These are phyloP conservation scores for Perkinsus marinus DNA, from an alignment of 169 alveolate species.

Conservation along the genomic window DNA sequence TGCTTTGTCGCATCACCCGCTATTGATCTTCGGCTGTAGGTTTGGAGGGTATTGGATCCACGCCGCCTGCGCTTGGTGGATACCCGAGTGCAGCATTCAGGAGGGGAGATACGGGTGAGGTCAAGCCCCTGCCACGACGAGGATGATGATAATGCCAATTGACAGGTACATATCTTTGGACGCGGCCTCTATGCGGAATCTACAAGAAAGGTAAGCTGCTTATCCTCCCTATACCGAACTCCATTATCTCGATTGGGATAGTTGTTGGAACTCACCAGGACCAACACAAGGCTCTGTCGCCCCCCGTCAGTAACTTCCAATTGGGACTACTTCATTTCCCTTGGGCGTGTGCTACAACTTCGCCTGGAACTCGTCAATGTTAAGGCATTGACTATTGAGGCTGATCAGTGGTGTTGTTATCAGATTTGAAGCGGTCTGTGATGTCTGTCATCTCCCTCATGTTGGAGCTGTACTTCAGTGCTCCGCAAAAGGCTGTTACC, in stretches of 20 bases:
- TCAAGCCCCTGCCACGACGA: background rate
- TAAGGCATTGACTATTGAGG: too few species aligned
- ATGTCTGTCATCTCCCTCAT: background rate
- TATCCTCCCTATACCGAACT: background rate
- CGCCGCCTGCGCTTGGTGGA: background rate
- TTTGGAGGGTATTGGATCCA: background rate
- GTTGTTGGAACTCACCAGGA: too few species aligned
- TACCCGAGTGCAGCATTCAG: background rate
- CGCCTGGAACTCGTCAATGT: too few species aligned
- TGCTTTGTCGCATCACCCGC: background rate
- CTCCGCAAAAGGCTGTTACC: background rate
- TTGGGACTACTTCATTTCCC: too few species aligned
- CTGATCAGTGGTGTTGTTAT: too few species aligned
- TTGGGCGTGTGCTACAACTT: too few species aligned
- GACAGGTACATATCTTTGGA: background rate
- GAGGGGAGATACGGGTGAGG: background rate
- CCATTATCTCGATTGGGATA: background rate
- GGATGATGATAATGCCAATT: background rate
- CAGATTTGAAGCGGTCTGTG: background rate
- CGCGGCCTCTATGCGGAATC: background rate
- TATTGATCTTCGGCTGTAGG: background rate
- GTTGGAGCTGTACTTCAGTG: background rate
- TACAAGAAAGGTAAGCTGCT: background rate
- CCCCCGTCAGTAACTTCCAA: too few species aligned
- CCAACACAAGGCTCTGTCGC: too few species aligned